phyloP scores from a whole-genome alignment of 2,329 filamentous ascomycete species.

The Akanthomyces lecanii region DNA sequence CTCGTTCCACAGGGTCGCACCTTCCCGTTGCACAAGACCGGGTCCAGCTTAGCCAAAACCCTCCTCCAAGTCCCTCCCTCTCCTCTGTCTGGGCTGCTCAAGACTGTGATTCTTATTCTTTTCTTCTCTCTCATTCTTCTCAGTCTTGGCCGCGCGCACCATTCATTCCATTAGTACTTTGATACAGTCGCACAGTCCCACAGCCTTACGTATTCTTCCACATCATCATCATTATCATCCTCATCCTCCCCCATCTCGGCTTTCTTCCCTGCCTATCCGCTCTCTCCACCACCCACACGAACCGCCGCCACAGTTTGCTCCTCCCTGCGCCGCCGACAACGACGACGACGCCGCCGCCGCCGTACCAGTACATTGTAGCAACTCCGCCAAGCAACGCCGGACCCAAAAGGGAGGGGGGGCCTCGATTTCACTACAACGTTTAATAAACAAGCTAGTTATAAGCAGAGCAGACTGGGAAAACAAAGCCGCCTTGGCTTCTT shows the following conservation, averaged over 20 bases:
- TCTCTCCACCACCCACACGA: not conserved
- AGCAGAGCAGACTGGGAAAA: not conserved
- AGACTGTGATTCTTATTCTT: no score
- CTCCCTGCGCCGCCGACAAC: not conserved
- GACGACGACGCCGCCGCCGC: not conserved
- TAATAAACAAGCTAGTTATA: not conserved
- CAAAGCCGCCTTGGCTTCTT: slow-evolving; percentile 4
- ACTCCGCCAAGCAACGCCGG: not conserved
- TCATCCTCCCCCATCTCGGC: not conserved
- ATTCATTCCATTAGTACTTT: no score
- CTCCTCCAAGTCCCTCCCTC: not conserved
- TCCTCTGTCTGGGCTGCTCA: not conserved
- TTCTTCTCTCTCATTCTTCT: no score
- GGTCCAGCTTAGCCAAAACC: not conserved
- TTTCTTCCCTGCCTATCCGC: not conserved
- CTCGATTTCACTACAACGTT: slow-evolving; percentile 8
- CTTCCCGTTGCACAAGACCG: not conserved
- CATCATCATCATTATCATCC: not conserved
- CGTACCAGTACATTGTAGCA: no score
- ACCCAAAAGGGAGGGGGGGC: not conserved
- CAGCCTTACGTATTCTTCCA: not conserved
- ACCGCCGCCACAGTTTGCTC: not conserved
- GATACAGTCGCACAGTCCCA: no score
- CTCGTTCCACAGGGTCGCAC: not conserved
- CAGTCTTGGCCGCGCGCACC: no score